phyloP scores from a whole-genome alignment of 768 basidiomycete species.

The Galerina marginata region DNA sequence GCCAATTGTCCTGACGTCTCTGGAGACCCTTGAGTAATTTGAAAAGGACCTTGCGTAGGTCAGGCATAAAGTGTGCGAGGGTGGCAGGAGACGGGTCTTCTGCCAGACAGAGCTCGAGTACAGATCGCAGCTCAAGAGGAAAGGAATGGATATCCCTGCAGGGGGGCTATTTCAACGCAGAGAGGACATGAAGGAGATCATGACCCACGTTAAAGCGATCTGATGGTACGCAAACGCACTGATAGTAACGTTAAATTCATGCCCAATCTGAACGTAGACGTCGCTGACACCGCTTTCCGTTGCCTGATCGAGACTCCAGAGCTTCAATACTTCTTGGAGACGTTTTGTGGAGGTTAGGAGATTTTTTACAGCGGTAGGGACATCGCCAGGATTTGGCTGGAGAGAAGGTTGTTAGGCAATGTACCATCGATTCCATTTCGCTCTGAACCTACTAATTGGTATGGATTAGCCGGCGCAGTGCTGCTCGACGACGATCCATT shows the following conservation, averaged over 20 bases:
- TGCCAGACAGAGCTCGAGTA: slow-evolving; percentile 67
- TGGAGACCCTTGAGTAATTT: slow-evolving; percentile 85
- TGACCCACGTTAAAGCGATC: slow-evolving; percentile 77
- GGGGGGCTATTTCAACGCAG: not conserved
- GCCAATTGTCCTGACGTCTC: slow-evolving; percentile 65
- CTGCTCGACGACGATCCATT: too few species aligned
- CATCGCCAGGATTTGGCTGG: slow-evolving; percentile 45
- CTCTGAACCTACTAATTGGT: not conserved
- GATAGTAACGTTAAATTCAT: slow-evolving; percentile 84
- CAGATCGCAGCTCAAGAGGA: slow-evolving; percentile 64
- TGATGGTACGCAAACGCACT: slow-evolving; percentile 74
- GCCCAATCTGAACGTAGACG: slow-evolving; percentile 87
- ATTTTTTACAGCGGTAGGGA: slow-evolving; percentile 63
- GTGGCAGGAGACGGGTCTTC: slow-evolving; percentile 81
- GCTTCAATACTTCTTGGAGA: slow-evolving; percentile 72
- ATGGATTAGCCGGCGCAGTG: too few species aligned
- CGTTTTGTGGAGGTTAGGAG: slow-evolving; percentile 85
- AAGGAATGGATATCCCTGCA: slow-evolving; percentile 67
- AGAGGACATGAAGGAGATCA: not conserved
- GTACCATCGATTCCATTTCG: not conserved
- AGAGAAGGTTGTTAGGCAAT: not conserved
- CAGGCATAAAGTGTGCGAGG: slow-evolving; percentile 79
- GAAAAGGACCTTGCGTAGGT: slow-evolving; percentile 81
- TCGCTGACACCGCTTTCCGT: slow-evolving; percentile 81
- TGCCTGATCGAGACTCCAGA: slow-evolving; percentile 68